Percentiles rank a stretch among this genome's conserved stretches.
phyloP scores from a whole-genome alignment of 148 eudicot species.

The Pouteria glomerata region DNA sequence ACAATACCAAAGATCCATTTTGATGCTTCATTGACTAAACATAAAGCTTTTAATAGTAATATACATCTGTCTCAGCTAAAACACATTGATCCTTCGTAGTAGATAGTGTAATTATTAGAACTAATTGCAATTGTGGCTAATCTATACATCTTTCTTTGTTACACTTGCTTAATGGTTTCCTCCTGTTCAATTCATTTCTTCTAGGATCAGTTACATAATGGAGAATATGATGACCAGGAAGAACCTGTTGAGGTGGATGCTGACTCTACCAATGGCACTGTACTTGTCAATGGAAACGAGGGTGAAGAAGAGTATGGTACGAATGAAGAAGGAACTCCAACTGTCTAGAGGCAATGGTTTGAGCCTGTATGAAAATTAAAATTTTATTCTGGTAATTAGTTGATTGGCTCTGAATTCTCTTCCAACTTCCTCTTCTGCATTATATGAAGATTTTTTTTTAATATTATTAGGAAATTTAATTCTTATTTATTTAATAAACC shows the following conservation, averaged over 20 bases:
- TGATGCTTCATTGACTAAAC: no score
- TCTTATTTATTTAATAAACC: no score
- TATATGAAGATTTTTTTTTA: no score
- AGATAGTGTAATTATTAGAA: no score
- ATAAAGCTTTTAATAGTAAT: no score
- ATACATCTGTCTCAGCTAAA: no score
- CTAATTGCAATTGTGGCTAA: no score
- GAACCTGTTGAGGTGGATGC: conserved; percentile 82
- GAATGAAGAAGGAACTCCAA: conserved; percentile 77
- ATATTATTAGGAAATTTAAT: no score
- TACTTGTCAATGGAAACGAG: conserved; percentile 79
- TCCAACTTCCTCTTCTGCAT: no score
- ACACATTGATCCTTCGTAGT: no score
- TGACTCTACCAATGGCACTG: conserved; percentile 89
- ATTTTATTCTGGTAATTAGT: conserved; percentile 14
- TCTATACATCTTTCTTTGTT: neutral
- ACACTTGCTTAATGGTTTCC: neutral
- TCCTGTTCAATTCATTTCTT: neutral
- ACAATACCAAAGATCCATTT: no score
- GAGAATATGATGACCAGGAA: conserved; percentile 52
- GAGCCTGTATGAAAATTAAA: conserved; percentile 9
- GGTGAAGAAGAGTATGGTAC: conserved; percentile 94
- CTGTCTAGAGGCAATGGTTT: conserved; percentile 39
- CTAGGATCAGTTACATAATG: conserved; percentile 45
- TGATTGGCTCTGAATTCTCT: neutral